Conservation (phyloP, 306 rosid genomes). For the Cicer cuneatum region DNA sequence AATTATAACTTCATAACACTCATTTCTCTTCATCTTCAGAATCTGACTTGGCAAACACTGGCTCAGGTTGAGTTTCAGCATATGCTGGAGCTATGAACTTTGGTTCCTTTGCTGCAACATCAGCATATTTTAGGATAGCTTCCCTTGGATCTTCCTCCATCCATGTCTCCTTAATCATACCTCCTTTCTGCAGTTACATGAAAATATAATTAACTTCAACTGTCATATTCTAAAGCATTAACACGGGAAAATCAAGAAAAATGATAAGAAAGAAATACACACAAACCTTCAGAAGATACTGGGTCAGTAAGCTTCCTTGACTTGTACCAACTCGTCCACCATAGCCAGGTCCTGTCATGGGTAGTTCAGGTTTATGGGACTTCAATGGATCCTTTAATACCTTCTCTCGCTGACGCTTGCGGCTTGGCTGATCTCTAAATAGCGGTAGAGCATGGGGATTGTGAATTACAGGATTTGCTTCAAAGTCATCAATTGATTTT, state of each 20-base stretch:
- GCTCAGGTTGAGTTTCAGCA: slow-evolving; percentile 88
- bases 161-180: slow-evolving; percentile 98
- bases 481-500: slow-evolving; percentile 88
- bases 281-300: slow-evolving; percentile 85
- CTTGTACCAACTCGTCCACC: slow-evolving; percentile 92
- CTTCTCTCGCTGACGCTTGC: slow-evolving; percentile 89
- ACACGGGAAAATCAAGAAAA: neutral
- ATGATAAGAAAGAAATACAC: neutral
- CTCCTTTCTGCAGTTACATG: slow-evolving; percentile 79
- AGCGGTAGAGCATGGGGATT: slow-evolving; percentile 93
- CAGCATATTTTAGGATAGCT: slow-evolving; percentile 94
- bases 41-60: slow-evolving; percentile 85
- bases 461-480: slow-evolving; percentile 86
- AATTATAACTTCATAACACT: slow-evolving; percentile 34
- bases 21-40: slow-evolving; percentile 94
- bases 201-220: slow-evolving; percentile 41
- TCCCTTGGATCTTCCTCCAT: slow-evolving; percentile 99
- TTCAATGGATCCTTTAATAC: slow-evolving; percentile 86
- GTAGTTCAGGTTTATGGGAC: slow-evolving; percentile 97
- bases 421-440: slow-evolving; percentile 94
- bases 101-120: slow-evolving; percentile 84
- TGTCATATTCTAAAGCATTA: slow-evolving; percentile 32
- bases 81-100: slow-evolving; percentile 97
- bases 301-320: slow-evolving; percentile 96
- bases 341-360: slow-evolving; percentile 93